These are phyloP conservation scores for Kockovaella imperatae DNA, from an alignment of 768 basidiomycete genomes.

Conservation along the genomic window DNA sequence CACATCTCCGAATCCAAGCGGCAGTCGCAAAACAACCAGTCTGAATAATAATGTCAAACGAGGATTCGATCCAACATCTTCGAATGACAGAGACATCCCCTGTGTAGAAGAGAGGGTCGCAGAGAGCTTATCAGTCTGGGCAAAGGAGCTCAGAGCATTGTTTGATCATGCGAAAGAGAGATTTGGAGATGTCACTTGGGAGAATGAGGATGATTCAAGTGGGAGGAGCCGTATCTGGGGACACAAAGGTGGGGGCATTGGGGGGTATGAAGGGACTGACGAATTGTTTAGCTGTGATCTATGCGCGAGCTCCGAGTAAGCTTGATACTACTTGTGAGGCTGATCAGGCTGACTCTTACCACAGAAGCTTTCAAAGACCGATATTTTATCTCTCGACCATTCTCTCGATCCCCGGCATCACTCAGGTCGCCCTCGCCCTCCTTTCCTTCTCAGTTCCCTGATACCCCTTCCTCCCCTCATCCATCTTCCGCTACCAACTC, in stretches of 20 bases:
- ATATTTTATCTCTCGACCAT: constrained; percentile 59
- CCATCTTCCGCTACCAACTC: constrained; percentile 13
- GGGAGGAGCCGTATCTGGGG: constrained; percentile 58
- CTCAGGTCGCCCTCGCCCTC: constrained; percentile 17
- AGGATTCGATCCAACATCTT: too few relatives aligned
- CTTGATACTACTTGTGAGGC: not conserved
- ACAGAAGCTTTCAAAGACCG: constrained; percentile 66
- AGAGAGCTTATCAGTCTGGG: constrained; percentile 64
- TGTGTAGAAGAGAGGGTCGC: constrained; percentile 22
- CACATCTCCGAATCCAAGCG: too few relatives aligned
- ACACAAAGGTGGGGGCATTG: constrained; percentile 68
- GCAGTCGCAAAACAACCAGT: too few relatives aligned
- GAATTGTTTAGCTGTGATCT: constrained; percentile 61
- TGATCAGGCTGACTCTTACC: not conserved
- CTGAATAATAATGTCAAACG: too few relatives aligned
- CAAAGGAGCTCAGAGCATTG: constrained; percentile 65
- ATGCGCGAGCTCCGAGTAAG: constrained; percentile 79
- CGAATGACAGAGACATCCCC: too few relatives aligned
- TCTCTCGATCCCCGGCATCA: constrained; percentile 51
- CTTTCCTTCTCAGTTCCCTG: constrained; percentile 5
- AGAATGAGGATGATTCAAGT: constrained; percentile 11
- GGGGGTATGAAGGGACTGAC: not conserved
- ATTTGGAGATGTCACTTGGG: constrained; percentile 96
- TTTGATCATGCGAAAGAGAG: constrained; percentile 79
- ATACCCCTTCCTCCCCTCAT: too few relatives aligned